Base-by-base conservation (phyloP, 192 early-diverging fungal genomes). In the Umbelopsis ramanniana region DNA sequence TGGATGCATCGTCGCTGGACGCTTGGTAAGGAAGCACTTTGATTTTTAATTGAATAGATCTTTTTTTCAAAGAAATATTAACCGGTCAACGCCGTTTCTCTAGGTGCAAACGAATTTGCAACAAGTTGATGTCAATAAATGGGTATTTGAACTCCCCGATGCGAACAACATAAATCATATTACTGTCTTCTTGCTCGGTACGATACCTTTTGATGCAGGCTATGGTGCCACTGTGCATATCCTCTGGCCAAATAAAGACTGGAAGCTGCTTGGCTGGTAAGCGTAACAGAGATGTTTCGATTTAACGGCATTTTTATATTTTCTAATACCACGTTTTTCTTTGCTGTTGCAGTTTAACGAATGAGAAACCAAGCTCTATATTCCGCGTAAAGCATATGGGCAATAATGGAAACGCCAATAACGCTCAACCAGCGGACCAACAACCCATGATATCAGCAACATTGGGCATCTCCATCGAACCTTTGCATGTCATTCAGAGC, bases 151-250 rank as follows among this genome's bases (percentile, higher is more conserved):
- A 75, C 83, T 98, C 19, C 82, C 89, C 2, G 94, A 97, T 55
- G 91, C 95, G 2, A 84, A 86, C 70, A 85, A 80, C 66, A 93
- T 97, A 82, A 98, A 98, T 82, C 97, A 98, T 82, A 89, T 97
- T 40, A 94, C 96, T 4, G 95, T 97, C 45, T 98, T 98, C 73
- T 79, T 97, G 40, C 88, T 94, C 5, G 97, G 95, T 3, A 90
- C 87, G 1, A 74, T 88, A 26, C 93, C 96, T 3, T 97, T 98
- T 73, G 94, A 96, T 67, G 85, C 91, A 12, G 95, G 95, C 2
- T 95, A 81, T 80, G 97, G 91, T 5, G 97, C 97, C 14, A 97
- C 97, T 0, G 97, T 97, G 17, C 97, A 98, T 76, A 85, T 97
- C 26, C 73, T 93, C n/a, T 95, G 95, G 94, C 93, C 89, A 24